phyloP scores from a whole-genome alignment of 768 basidiomycete genomes.

The Rhodosporidiobolus sp. region DNA sequence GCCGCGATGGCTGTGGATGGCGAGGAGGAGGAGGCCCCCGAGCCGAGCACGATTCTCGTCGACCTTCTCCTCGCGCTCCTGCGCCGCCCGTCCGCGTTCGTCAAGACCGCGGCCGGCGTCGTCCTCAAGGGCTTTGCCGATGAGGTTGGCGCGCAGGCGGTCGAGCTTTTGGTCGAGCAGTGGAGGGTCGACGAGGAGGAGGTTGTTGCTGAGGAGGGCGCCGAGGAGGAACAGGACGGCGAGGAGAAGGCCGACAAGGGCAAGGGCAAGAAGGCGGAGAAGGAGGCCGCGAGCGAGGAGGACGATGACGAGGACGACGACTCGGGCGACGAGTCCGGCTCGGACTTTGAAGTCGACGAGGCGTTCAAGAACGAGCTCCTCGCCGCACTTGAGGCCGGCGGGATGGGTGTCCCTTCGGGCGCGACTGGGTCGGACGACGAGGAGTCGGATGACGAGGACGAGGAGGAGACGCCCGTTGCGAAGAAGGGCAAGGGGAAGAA shows the following conservation, averaged over 20 bases:
- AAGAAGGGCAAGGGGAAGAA: slow-evolving; percentile 56
- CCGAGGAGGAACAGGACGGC: slow-evolving; percentile 49
- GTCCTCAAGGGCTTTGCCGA: slow-evolving; percentile 59
- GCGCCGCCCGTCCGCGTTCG: slow-evolving; percentile 74
- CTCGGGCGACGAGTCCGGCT: neutral
- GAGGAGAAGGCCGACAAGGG: slow-evolving; percentile 8
- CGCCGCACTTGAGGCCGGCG: slow-evolving; percentile 52
- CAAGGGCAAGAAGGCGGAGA: slow-evolving; percentile 26
- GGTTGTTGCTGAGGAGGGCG: slow-evolving; percentile 50
- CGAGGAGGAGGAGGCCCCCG: slow-evolving; percentile 53
- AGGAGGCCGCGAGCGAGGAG: slow-evolving; percentile 32
- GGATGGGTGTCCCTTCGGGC: slow-evolving; percentile 54
- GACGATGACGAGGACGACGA: slow-evolving; percentile 47
- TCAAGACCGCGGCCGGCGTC: slow-evolving; percentile 68
- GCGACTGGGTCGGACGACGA: slow-evolving; percentile 56
- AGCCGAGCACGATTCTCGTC: slow-evolving; percentile 77
- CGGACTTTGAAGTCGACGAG: slow-evolving; percentile 51
- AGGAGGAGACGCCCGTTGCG: slow-evolving; percentile 52
- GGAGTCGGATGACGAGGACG: slow-evolving; percentile 54
- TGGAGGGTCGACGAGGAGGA: slow-evolving; percentile 35
- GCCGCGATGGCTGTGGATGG: slow-evolving; percentile 36
- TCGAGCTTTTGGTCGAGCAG: slow-evolving; percentile 44
- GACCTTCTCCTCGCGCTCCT: slow-evolving; percentile 87
- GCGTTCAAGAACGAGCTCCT: slow-evolving; percentile 63
- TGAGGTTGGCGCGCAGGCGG: slow-evolving; percentile 45